Evolutionary conservation across 768 basidiomycete species (phyloP), one percentile per base, ranked within the genome.

Genomic region (Lactifluus hygrophoroides): DNA sequence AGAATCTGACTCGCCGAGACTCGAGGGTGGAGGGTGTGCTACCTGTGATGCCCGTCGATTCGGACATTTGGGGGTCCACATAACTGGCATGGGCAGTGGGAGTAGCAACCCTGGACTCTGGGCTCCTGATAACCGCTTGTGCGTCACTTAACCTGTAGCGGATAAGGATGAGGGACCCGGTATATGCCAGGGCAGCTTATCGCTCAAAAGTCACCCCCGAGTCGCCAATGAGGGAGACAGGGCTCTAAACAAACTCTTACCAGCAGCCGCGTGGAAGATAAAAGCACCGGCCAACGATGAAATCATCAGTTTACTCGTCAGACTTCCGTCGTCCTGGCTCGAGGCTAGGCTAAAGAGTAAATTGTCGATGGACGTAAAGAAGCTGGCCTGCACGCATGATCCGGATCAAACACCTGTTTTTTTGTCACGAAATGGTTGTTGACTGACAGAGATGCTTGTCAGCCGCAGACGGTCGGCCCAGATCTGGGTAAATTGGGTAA

Each of bases 341-440:
- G 51, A 37, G 13, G 42, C 51, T 6, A 58, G 40, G 6, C 10
- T 37, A 43, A 62, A 53, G 6, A 56, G 23, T 23, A 59, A 51
- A 28, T 54, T 27, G 61, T 64, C 61, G 30, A 64, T 34, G 45
- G 57, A 49, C 9, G 57, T 64, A 47, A 58, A 64, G 57, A 64
- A 62, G 17, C 47, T 50, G 4, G 63, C 57, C 63, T 64, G 34
- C 27, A 17, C n/a, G 30, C 25, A 19, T 13, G 25, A 10, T 17
- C 5, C 9, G 7, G 46, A 28, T 57, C 9, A 51, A 21, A 23
- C 21, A 40, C 19, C 9, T 38, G 16, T 16, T 17, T 23, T 58
- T 58, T 9, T 16, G 9, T 10, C 37, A 38, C 8, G 19, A 8
- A 8, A 32, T 40, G n/a, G n/a, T n/a, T 13, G 23, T 14, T 16